phyloP scores from a whole-genome alignment of 257 asterid genomes.

The Leonotis leonurus region DNA sequence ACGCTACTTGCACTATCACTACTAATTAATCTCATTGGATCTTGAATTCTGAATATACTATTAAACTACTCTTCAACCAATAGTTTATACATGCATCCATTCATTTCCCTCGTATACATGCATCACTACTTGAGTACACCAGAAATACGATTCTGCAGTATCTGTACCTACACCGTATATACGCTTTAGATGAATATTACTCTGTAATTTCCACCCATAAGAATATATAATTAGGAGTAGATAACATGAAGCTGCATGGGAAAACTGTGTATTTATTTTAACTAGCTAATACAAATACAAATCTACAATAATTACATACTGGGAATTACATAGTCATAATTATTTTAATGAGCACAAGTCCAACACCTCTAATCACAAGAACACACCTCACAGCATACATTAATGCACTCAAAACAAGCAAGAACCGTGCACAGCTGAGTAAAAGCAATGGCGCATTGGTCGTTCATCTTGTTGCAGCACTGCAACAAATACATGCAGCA shows the following conservation, averaged over 20 bases:
- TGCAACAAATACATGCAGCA: conserved; percentile 80
- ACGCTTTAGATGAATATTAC: not conserved
- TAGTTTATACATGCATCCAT: conserved; percentile 6
- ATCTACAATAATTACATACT: conserved; percentile 15
- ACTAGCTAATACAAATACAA: too few species aligned
- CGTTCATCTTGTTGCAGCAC: conserved; percentile 44
- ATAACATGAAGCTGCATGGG: too few species aligned
- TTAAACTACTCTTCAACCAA: not conserved
- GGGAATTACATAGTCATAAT: too few species aligned
- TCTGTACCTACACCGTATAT: conserved; percentile 6
- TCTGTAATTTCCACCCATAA: too few species aligned
- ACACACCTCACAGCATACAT: conserved; percentile 60
- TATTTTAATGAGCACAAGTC: not conserved
- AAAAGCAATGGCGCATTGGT: conserved; percentile 56
- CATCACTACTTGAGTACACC: not conserved
- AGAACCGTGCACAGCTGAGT: conserved; percentile 67
- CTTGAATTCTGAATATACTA: conserved; percentile 16
- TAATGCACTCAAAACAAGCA: conserved; percentile 72
- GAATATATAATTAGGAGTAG: too few species aligned
- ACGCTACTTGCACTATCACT: conserved; percentile 14
- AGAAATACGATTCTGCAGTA: too few species aligned
- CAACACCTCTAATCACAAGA: conserved; percentile 26
- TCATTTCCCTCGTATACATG: not conserved
- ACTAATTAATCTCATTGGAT: conserved; percentile 26
- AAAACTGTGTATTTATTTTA: too few species aligned